A percentile compares a stretch with the other conserved stretches of the same genome.
Evolutionary conservation across 2,329 filamentous ascomycete genomes (phyloP).

Genomic region (Tolypocladium tropicale): DNA sequence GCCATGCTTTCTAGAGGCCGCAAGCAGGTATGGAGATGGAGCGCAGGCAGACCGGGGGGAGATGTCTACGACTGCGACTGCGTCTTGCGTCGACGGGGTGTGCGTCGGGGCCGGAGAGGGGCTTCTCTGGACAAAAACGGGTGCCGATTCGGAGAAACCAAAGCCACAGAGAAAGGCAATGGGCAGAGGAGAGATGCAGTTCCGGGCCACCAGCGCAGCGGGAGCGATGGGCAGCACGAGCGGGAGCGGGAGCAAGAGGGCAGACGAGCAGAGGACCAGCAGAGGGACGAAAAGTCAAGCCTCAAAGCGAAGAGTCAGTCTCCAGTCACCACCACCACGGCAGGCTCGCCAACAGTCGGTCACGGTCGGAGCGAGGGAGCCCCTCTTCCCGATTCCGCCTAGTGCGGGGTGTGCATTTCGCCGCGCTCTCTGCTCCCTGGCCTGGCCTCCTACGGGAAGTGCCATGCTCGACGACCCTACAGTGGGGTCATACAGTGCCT

Average conservation of each 20-base stretch:
- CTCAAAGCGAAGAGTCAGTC: not conserved
- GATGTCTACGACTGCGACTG: not conserved
- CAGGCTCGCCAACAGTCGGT: not conserved
- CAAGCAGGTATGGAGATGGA: constrained; percentile 6
- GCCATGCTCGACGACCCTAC: too few species aligned
- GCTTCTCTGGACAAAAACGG: not conserved
- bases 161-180: not conserved
- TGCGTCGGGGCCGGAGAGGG: not conserved
- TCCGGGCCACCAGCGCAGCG: not conserved
- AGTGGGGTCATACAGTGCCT: too few species aligned
- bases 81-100: too few species aligned
- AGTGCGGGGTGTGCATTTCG: constrained; percentile 15
- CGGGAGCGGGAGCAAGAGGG: not conserved
- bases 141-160: not conserved
- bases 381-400: constrained; percentile 14
- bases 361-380: constrained; percentile 4
- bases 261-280: not conserved
- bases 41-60: not conserved
- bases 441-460: not conserved
- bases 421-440: too few species aligned
- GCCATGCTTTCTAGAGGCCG: constrained; percentile 21
- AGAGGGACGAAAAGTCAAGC: not conserved
- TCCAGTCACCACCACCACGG: not conserved
- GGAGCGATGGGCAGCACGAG: not conserved
- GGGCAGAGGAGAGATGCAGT: not conserved